Percentiles rank a stretch among this genome's conserved stretches.
Evolutionary conservation across 192 early-diverging fungal genomes (phyloP).

Genomic region (Funneliformis geosporum): DNA sequence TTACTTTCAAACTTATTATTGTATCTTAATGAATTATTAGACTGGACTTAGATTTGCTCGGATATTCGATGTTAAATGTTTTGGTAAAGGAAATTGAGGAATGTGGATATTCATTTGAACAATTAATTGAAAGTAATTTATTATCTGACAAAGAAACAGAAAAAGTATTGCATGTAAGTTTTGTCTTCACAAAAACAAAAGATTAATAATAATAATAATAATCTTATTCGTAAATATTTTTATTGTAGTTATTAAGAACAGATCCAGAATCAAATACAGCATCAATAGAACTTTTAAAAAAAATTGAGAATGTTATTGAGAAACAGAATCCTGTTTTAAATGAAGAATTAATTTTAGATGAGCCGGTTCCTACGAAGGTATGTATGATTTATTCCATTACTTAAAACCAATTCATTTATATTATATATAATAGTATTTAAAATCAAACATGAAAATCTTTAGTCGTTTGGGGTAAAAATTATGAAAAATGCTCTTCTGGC

Average conservation of each 20-base stretch:
- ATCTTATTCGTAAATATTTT: background rate
- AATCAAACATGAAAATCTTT: too few relatives aligned
- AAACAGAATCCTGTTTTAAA: background rate
- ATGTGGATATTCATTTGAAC: background rate
- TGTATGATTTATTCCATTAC: background rate
- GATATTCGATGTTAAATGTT: slow-evolving; percentile 1
- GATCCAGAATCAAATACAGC: background rate
- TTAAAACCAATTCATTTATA: too few relatives aligned
- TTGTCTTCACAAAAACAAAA: background rate
- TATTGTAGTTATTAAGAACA: background rate
- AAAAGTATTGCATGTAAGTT: slow-evolving; percentile 4
- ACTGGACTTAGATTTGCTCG: background rate
- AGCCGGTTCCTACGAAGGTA: background rate
- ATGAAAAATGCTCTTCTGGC: slow-evolving; percentile 70
- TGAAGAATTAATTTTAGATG: background rate
- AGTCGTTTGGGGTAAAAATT: slow-evolving; percentile 75
- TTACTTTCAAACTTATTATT: too few relatives aligned
- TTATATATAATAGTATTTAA: too few relatives aligned
- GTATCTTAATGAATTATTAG: background rate
- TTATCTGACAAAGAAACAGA: background rate
- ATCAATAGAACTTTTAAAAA: background rate
- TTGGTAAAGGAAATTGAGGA: background rate
- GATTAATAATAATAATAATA: too few relatives aligned
- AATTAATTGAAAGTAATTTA: slow-evolving; percentile 17
- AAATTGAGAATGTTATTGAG: background rate